These are phyloP conservation scores for Candida andamanensis DNA, from an alignment of 805 yeast genomes.

Conservation along the genomic window DNA sequence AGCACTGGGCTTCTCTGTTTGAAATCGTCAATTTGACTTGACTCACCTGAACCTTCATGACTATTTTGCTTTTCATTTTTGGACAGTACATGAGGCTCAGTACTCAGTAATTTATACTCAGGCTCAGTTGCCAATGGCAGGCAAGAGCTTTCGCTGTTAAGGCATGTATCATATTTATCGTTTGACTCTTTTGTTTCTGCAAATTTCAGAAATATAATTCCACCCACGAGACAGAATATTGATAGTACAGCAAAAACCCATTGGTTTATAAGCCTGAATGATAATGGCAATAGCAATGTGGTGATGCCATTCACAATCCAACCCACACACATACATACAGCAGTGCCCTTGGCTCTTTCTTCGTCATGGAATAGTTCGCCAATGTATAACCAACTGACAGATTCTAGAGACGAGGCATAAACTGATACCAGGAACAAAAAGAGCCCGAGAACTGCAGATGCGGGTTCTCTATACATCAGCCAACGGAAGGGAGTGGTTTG, in stretches of 20 bases:
- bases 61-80: no score
- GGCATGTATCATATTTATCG: no score
- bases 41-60: no score
- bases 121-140: no score
- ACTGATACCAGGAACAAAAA: slow-evolving; percentile 43
- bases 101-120: no score
- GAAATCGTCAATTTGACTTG: no score
- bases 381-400: slow-evolving; percentile 47
- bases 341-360: slow-evolving; percentile 43
- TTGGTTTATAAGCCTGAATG: slow-evolving; percentile 30
- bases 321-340: slow-evolving; percentile 42
- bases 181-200: slow-evolving; percentile 49
- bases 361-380: slow-evolving; percentile 44
- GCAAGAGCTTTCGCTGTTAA: no score
- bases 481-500: slow-evolving; percentile 9
- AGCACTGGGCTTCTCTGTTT: no score
- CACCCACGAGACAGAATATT: slow-evolving; percentile 23
- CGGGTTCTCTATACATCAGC: slow-evolving; percentile 22
- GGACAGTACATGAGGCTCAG: no score
- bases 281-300: slow-evolving; percentile 37
- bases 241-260: slow-evolving; percentile 39
- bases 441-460: slow-evolving; percentile 40
- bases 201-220: slow-evolving; percentile 25
- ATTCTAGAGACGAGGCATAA: slow-evolving; percentile 41
- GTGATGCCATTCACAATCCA: slow-evolving; percentile 38